A percentile compares a stretch with the other conserved stretches of the same genome.
These are phyloP conservation scores for Venturia effusa DNA, from an alignment of 2,329 filamentous ascomycete genomes.

Conservation along the genomic window DNA sequence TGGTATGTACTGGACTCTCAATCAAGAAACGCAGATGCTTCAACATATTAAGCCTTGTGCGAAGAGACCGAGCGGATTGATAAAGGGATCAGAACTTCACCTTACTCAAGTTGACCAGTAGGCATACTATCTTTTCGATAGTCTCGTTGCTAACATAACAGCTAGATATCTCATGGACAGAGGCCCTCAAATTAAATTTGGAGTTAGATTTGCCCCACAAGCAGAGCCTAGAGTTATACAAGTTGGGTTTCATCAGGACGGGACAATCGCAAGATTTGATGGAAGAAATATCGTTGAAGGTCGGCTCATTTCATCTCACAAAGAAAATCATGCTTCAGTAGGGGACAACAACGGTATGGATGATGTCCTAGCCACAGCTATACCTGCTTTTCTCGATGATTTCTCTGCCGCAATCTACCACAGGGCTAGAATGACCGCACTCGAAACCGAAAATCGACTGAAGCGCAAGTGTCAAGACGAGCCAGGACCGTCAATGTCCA, in stretches of 20 bases:
- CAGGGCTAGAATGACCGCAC: not conserved
- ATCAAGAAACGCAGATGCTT: not conserved
- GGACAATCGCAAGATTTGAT: not conserved
- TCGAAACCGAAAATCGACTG: not conserved
- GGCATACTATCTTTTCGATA: not conserved
- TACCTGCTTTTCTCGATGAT: too few relatives aligned
- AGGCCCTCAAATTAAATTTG: not conserved
- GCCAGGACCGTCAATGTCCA: not conserved
- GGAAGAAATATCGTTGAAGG: not conserved
- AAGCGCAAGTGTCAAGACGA: not conserved
- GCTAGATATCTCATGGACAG: not conserved
- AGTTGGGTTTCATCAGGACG: not conserved
- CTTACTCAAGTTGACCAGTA: not conserved
- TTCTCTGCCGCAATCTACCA: not conserved
- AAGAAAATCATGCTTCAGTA: too few relatives aligned
- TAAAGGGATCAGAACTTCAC: not conserved
- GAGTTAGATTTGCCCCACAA: not conserved
- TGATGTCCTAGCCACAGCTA: too few relatives aligned
- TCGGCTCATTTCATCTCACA: too few relatives aligned
- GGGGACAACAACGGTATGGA: too few relatives aligned
- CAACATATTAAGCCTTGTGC: not conserved
- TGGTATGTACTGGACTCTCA: constrained; percentile 3
- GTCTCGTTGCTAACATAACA: not conserved
- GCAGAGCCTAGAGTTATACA: not conserved
- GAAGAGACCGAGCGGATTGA: not conserved